Evolutionary conservation across 2,329 filamentous ascomycete genomes (phyloP), one percentile per base, ranked within the genome.

Genomic region (Fragosphaeria purpurea): DNA sequence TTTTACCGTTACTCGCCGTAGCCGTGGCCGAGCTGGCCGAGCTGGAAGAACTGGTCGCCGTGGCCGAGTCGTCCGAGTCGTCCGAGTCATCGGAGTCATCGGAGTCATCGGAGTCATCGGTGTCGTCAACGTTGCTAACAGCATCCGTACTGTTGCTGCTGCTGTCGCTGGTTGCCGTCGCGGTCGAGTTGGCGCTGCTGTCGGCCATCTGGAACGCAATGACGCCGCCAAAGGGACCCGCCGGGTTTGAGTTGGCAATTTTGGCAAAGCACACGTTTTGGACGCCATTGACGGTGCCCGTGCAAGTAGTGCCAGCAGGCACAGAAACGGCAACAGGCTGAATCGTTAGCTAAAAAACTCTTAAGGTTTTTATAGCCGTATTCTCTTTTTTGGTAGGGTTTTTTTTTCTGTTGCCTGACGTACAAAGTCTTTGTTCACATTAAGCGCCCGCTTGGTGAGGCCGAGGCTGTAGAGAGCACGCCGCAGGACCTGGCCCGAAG

Each of bases 171-270:
- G 2, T 33, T 5, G n/a, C 35, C 5, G 13, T 12, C 1, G 7
- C 32, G 22, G 2, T n/a, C n/a, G 6, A n/a, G 10, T 8, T n/a
- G 35, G 7, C 8, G 22, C 35, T 13, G 34, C 33, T 47, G 32
- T 34, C 6, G 50, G 54, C 65, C 47, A 69, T 67, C 60, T 71
- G 69, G 53, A 71, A 61, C 12, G 67, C 63, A 7, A 70, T 55
- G 31, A 67, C 61, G 30, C 68, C 69, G 40, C 67, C 69, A 55
- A 72, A 71, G 6, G 69, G 69, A 0, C 69, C 70, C 3, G 64
- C 66, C 9, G 51, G 51, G 57, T 67, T 67, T 49, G 57, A 57
- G 61, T 72, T 72, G 50, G 65, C 67, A 51, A 72, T 65, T 63
- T 70, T 71, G 56, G 70, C 61, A 32, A 71, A 58, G 60, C 70